A percentile compares a stretch with the other conserved stretches of the same genome.
These are phyloP conservation scores for Casuarina equisetifolia DNA, from an alignment of 306 rosid genomes.

Conservation along the genomic window DNA sequence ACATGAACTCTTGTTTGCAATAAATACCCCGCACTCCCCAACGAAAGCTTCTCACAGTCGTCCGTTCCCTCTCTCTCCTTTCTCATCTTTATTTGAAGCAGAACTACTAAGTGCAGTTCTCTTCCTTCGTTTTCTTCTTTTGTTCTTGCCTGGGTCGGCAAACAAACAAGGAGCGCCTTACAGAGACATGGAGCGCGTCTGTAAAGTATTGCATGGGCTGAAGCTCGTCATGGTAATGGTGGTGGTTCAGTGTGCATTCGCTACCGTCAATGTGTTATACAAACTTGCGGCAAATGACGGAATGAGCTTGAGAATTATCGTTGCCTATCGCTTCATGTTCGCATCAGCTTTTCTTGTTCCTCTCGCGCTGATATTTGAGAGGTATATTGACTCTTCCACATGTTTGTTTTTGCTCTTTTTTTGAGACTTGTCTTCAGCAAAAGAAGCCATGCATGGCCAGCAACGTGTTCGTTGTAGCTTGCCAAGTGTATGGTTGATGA, in stretches of 20 bases:
- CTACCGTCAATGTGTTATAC: conserved; percentile 59
- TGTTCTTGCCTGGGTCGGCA: no score
- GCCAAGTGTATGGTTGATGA: no score
- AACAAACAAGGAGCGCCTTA: no score
- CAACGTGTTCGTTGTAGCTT: neutral
- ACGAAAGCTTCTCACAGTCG: no score
- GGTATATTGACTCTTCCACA: conserved; percentile 23
- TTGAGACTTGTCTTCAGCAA: neutral
- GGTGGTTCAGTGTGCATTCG: conserved; percentile 43
- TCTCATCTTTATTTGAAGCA: no score
- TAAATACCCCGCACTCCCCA: no score
- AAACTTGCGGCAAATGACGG: conserved; percentile 61
- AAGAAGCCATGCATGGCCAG: neutral
- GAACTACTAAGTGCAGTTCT: no score
- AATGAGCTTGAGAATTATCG: conserved; percentile 49
- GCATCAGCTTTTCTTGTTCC: conserved; percentile 62
- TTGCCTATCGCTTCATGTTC: conserved; percentile 68
- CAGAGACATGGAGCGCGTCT: neutral
- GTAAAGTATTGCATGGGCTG: conserved; percentile 33
- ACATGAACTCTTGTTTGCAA: no score
- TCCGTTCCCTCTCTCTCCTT: no score
- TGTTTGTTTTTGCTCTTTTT: neutral
- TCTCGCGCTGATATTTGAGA: conserved; percentile 52
- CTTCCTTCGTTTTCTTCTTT: no score
- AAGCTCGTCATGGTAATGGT: conserved; percentile 56